Conservation (phyloP, 768 basidiomycete genomes). For the Sarcomyxa edulis region DNA sequence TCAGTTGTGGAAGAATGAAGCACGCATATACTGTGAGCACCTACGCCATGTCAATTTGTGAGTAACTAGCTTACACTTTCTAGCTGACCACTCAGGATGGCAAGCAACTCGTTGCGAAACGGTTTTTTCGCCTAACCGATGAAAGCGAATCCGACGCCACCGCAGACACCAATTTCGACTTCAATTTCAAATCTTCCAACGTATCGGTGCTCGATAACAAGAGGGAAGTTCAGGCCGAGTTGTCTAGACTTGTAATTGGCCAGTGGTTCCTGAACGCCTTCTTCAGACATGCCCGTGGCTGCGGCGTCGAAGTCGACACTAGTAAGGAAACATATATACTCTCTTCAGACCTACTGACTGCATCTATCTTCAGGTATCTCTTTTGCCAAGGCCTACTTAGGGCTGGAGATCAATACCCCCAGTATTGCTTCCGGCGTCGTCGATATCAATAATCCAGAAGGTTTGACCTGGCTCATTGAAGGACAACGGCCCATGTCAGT, state of each 20-base stretch:
- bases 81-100: neutral
- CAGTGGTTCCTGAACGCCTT: neutral
- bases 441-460: constrained; percentile 1
- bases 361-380: neutral
- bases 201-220: neutral
- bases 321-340: neutral
- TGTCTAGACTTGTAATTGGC: neutral
- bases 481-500: constrained; percentile 6
- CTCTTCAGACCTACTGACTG: neutral
- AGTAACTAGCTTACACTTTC: neutral
- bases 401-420: neutral
- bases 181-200: neutral
- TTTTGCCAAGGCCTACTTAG: neutral
- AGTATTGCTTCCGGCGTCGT: constrained; percentile 5
- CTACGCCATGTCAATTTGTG: neutral
- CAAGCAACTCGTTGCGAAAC: neutral
- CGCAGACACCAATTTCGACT: too few species aligned
- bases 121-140: neutral
- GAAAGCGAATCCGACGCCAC: too few species aligned
- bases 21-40: neutral
- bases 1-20: neutral
- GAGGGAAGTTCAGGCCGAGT: neutral
- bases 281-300: neutral
- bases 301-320: neutral
- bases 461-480: constrained; percentile 12